Evolutionary conservation across 2,329 filamentous ascomycete species (phyloP), one percentile per base, ranked within the genome.

Genomic region (Verticillium longisporum): DNA sequence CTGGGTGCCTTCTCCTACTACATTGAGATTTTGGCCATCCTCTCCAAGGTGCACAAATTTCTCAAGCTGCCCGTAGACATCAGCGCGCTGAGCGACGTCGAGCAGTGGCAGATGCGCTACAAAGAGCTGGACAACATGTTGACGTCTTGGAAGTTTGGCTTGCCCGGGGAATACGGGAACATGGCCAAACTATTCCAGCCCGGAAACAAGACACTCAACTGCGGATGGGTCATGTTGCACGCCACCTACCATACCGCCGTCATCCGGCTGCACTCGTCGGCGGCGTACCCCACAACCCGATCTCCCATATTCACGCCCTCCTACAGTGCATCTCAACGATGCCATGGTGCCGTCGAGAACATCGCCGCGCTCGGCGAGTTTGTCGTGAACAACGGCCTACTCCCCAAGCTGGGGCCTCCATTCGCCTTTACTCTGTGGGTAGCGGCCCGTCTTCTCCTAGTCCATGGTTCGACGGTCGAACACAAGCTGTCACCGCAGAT

Each of bases 341-440:
- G 93, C 69, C 86, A 93, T 62, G 84, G 84, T 3, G 92, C 93
- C 1, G 93, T 96, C 10, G 89, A 93, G 70, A 90, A 90, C 68
- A 91, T 97, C 62, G 86, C 89, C 41, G 86, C 88, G 0, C 81
- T 97, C 1, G 89, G 88, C 63, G 88, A 90, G 63, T 92, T 92
- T 68, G 91, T 96, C 13, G 83, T 90, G 33, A 85, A 85, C 63
- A 89, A 91, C 67, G 83, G 83, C 58, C 83, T 96, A 72, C 80
- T 97, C 26, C 82, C 86, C 57, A 92, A 92, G 71, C 84, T 97
- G 15, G 93, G 93, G 0, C 92, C 92, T 0, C 92, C 92, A 0
- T 97, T 97, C 71, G 92, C 92, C 3, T 97, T 97, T 71, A 92
- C 91, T 0, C 80, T 97, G 1, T 97, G 93, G 93, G 93, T 97